Percentiles rank a stretch among this genome's conserved stretches.
phyloP scores from a whole-genome alignment of 345 rosid species.

The Bruguiera gymnorhiza region DNA sequence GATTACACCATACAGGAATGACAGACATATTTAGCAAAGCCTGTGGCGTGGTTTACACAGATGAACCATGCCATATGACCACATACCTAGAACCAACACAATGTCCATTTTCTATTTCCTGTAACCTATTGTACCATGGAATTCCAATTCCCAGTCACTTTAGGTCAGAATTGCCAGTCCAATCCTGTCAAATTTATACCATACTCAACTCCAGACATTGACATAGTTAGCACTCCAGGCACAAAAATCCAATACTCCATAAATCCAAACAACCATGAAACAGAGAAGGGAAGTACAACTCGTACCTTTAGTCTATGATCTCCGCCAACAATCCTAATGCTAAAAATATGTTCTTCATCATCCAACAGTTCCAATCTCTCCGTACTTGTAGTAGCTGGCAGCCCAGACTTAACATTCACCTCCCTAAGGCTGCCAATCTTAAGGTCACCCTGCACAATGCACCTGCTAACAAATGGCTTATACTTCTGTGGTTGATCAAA shows the following conservation, averaged over 20 bases:
- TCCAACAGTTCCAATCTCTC: conserved; percentile 72
- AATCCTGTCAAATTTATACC: background rate
- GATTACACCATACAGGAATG: no score
- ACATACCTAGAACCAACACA: background rate
- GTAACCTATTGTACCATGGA: no score
- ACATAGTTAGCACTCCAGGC: background rate
- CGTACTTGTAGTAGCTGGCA: conserved; percentile 78
- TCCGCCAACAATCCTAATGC: conserved; percentile 81
- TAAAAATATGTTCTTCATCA: conserved; percentile 68
- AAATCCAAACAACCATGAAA: background rate
- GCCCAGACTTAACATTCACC: conserved; percentile 73
- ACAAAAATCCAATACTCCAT: background rate
- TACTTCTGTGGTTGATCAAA: conserved; percentile 79
- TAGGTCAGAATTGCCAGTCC: background rate
- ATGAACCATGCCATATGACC: background rate
- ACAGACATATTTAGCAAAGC: no score
- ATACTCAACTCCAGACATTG: background rate
- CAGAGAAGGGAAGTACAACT: background rate
- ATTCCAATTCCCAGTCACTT: no score
- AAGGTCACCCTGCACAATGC: conserved; percentile 63
- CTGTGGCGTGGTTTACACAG: background rate
- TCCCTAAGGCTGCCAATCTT: conserved; percentile 82
- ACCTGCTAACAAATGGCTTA: conserved; percentile 71
- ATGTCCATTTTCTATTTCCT: no score
- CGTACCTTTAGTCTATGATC: conserved; percentile 83